Base-by-base conservation (phyloP, 768 basidiomycete genomes). In the Mycena belliarum region DNA sequence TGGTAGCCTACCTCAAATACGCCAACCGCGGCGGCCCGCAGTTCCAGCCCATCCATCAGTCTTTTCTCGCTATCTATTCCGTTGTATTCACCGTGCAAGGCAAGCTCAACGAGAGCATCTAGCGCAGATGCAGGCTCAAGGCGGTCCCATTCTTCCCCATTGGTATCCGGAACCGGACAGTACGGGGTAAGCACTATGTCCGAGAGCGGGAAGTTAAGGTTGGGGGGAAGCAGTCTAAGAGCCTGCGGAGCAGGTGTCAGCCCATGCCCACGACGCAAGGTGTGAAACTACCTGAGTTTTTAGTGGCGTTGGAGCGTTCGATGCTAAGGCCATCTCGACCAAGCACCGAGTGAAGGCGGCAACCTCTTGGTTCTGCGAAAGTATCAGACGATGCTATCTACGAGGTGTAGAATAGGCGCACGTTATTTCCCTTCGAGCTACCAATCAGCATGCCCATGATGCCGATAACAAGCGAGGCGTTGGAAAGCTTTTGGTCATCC, bases 121-220 rank as follows among this genome's bases (percentile, higher is more conserved):
- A 96, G 80, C 0, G 91, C 91, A 4, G 91, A 87, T 16, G 89
- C 82, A 5, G 85, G 79, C 57, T 94, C 90, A 23, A 96, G 70
- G 21, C 94, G 82, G 69, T 95, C 92, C 92, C 92, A 94, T 68
- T 96, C 93, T 72, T 96, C 94, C 9, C 93, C 93, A 59, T 91
- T 82, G 52, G 95, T 82, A 71, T 92, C 85, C 57, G 91, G 84
- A 41, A 89, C 84, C 66, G 91, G 83, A 73, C 89, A 78, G 69
- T 91, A 86, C 60, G 89, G 83, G 53, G 89, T 86, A 58, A 90
- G 69, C 63, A 84, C 76, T 67, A 95, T 71, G 62, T 86, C 75
- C 48, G 86, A 77, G 64, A 98, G 72, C 46, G 83, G 87, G 66
- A 82, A 88, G 65, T 75, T 84, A 65, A 75, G 65, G 61, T 77